Percentiles rank a stretch among this genome's conserved stretches.
Conservation (phyloP, 345 rosid genomes). For the Microcos paniculata region DNA sequence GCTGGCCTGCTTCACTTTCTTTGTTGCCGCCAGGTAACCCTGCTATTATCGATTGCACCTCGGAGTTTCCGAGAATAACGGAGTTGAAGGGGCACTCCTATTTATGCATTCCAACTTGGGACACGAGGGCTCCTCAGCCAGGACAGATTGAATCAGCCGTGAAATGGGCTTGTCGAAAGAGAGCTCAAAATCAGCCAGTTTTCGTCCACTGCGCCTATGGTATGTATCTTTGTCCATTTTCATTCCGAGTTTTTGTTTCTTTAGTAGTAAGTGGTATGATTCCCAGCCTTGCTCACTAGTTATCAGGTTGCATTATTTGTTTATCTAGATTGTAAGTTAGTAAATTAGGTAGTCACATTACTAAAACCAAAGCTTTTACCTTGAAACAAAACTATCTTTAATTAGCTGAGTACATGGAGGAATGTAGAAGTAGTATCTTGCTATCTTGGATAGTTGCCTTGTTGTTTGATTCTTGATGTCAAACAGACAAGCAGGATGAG, state of each 20-base stretch:
- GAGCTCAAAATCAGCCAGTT: conserved; percentile 56
- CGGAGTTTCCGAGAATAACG: conserved; percentile 54
- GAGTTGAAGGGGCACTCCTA: conserved; percentile 47
- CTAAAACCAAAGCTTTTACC: not conserved
- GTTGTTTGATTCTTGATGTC: not conserved
- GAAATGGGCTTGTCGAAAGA: conserved; percentile 67
- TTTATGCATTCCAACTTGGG: conserved; percentile 77
- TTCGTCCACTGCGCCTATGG: conserved; percentile 76
- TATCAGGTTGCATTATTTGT: not conserved
- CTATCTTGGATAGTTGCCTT: not conserved
- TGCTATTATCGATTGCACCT: conserved; percentile 71
- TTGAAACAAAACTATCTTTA: not conserved
- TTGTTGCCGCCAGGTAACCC: conserved; percentile 65
- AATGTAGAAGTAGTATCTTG: not conserved
- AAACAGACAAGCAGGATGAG: not conserved
- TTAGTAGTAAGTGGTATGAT: not conserved
- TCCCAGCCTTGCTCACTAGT: not conserved
- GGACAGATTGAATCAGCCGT: conserved; percentile 69
- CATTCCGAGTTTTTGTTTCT: not conserved
- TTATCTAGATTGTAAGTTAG: not conserved
- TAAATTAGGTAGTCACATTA: not conserved
- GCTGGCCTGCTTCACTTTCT: conserved; percentile 56
- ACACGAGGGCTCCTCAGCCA: conserved; percentile 66
- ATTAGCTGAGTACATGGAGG: not conserved
- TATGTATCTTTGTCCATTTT: conserved; percentile 20